Conservation (phyloP, 345 rosid genomes). For the Rhodamnia rubescens region DNA sequence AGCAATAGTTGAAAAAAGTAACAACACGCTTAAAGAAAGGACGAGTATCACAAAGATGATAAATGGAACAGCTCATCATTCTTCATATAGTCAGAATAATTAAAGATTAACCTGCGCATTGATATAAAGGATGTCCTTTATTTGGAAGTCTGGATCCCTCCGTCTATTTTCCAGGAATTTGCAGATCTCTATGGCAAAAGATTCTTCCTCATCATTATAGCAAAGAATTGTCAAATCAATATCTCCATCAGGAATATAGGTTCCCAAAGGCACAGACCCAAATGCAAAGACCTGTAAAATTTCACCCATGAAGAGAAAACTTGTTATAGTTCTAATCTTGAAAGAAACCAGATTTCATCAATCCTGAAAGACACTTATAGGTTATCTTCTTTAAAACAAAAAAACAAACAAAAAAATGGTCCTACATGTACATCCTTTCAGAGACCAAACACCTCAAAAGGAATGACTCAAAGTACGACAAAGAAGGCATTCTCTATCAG, state of each 20-base stretch:
- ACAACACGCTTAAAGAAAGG: background rate
- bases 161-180: conserved; percentile 35
- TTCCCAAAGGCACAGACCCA: conserved; percentile 79
- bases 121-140: conserved; percentile 60
- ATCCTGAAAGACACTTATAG: background rate
- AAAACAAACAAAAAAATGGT: background rate
- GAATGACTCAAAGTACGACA: background rate
- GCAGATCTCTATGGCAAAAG: conserved; percentile 34
- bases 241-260: conserved; percentile 93
- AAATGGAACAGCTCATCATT: background rate
- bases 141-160: conserved; percentile 28
- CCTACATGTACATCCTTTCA: background rate
- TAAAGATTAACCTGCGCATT: conserved; percentile 55
- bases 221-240: conserved; percentile 71
- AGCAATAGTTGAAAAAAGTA: background rate
- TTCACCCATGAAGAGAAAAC: background rate
- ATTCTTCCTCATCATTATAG: conserved; percentile 45
- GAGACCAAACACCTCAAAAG: background rate
- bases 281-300: conserved; percentile 48
- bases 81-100: background rate
- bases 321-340: background rate
- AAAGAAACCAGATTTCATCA: background rate
- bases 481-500: background rate
- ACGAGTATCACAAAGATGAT: background rate
- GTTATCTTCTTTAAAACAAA: background rate